phyloP scores from a whole-genome alignment of 208 protist genomes.

The Leishmania arabica region DNA sequence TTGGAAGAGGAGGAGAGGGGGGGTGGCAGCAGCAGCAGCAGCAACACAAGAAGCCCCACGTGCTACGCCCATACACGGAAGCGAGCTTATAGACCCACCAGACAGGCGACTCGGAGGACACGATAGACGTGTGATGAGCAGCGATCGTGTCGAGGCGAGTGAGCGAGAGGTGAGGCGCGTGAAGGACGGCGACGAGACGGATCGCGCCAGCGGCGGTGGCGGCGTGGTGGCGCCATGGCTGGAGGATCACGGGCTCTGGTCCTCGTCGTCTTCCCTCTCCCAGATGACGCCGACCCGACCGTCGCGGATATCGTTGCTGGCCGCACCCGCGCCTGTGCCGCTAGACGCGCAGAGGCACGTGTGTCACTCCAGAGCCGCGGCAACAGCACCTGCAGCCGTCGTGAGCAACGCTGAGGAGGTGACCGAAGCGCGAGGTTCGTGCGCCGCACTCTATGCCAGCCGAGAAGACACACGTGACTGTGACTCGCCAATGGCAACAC shows the following conservation, averaged over 20 bases:
- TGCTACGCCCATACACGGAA: neutral
- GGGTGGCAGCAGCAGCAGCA: too few species aligned
- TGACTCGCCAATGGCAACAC: neutral
- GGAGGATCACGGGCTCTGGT: constrained; percentile 11
- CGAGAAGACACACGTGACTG: neutral
- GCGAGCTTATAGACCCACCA: neutral
- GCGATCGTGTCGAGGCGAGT: neutral
- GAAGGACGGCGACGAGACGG: neutral
- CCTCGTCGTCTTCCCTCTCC: neutral
- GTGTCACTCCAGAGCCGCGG: neutral
- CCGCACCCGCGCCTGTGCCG: neutral
- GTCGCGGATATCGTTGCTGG: neutral
- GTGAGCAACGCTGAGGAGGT: neutral
- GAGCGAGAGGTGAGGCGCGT: neutral
- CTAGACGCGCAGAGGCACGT: neutral
- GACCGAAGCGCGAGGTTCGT: neutral
- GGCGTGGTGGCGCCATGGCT: constrained; percentile 7
- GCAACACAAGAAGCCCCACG: too few species aligned
- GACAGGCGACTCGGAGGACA: neutral
- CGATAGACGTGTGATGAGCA: constrained; percentile 1
- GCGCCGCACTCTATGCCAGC: neutral
- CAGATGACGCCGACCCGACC: neutral
- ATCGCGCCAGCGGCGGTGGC: neutral
- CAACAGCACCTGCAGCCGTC: neutral
- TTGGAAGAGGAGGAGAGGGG: too few species aligned